phyloP scores from a whole-genome alignment of 305 asterid genomes.

The Solanum chacoense region DNA sequence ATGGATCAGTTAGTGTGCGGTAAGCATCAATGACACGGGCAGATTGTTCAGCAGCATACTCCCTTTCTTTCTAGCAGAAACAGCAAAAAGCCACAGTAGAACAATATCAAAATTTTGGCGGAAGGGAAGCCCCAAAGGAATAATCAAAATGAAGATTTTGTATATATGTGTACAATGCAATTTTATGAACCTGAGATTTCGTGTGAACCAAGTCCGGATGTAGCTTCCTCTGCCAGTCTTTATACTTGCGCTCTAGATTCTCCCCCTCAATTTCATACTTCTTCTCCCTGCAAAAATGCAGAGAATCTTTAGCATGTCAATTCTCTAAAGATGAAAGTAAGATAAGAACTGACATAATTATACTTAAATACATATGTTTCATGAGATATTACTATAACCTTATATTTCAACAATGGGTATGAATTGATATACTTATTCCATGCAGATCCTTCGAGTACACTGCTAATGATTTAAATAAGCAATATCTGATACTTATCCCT shows the following conservation, averaged over 20 bases:
- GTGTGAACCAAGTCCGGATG: constrained; percentile 97
- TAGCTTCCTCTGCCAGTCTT: constrained; percentile 95
- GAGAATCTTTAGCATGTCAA: not conserved
- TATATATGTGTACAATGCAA: not conserved
- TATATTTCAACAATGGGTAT: not conserved
- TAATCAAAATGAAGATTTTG: not conserved
- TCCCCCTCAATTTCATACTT: constrained; percentile 41
- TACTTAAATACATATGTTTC: not conserved
- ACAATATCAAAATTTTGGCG: not conserved
- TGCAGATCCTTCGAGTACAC: not conserved
- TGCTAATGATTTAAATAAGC: not conserved
- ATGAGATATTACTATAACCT: not conserved
- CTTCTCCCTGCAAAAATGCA: constrained; percentile 38
- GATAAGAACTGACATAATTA: not conserved
- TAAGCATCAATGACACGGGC: constrained; percentile 83
- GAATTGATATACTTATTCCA: not conserved
- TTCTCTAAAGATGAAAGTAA: not conserved
- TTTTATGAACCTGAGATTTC: constrained; percentile 54
- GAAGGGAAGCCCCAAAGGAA: not conserved
- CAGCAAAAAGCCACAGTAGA: not conserved
- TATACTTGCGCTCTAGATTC: constrained; percentile 65
- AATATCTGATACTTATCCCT: not conserved
- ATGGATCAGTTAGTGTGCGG: constrained; percentile 66
- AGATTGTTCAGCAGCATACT: constrained; percentile 93
- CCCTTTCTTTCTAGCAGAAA: constrained; percentile 64